Evolutionary conservation across 2,329 filamentous ascomycete genomes (phyloP), one percentile per base, ranked within the genome.

Genomic region (Claviceps spartinae): DNA sequence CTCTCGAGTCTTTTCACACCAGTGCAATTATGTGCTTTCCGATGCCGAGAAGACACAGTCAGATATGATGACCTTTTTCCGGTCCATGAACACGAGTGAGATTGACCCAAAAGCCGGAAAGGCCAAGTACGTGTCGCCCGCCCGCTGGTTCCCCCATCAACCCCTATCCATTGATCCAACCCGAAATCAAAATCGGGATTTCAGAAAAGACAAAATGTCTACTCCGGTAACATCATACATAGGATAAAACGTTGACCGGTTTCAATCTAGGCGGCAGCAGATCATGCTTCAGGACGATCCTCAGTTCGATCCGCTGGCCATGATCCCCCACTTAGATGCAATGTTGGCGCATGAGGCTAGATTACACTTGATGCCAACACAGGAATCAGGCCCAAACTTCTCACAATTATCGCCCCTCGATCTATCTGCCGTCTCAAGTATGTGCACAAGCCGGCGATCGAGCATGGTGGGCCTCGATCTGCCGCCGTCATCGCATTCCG

Each of bases 241-340:
- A 2, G 30, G 30, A 34, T 2, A 34, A 34, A 11, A 34, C 30
- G 9, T 4, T 34, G 30, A 34, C 30, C 30, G 30, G 30, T 0
- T 34, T 34, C 30, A 34, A 34, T 34, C 30, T 34, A 95, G 88
- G 59, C 81, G 79, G 5, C 81, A 86, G 24, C 83, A 90, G 58
- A 81, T 96, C 52, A 72, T 88, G 3, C 73, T 97, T 2, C 73
- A 79, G 51, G 88, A 97, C 60, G 91, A 97, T 61, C 88, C 89
- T 0, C 76, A 79, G 43, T 96, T 97, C 54, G 67, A 70, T 49
- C 61, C 64, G 4, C 55, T 61, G 52, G 61, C 55, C 44, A 53
- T 55, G 11, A 51, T 68, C 11, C 66, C 67, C 37, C 61, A 61
- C 5, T 52, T 69, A 30, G 64, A 55, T 6, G 52, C 69, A 26